These are phyloP conservation scores for Closterium sp. DNA, from an alignment of 139 green algal genomes.

Conservation along the genomic window DNA sequence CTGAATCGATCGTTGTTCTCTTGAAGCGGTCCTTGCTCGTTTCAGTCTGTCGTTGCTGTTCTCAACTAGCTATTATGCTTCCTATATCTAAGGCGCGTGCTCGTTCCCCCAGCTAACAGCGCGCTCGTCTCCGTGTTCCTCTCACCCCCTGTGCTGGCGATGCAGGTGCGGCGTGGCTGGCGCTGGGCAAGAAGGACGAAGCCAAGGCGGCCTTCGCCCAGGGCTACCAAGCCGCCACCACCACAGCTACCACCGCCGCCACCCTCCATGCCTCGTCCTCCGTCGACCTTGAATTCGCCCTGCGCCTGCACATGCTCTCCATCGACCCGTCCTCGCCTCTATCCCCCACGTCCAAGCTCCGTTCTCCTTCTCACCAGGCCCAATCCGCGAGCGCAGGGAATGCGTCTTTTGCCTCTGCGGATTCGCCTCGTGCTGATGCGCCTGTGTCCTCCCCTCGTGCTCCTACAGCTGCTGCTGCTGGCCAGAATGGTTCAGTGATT, in stretches of 20 bases:
- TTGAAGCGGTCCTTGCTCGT: too few species aligned
- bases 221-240: background rate
- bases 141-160: background rate
- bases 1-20: too few species aligned
- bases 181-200: conserved; percentile 1
- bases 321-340: background rate
- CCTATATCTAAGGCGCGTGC: too few species aligned
- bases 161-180: background rate
- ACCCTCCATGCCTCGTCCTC: background rate
- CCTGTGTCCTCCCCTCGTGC: background rate
- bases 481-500: background rate
- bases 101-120: too few species aligned
- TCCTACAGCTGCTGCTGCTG: background rate
- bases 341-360: background rate
- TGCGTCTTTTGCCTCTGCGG: background rate
- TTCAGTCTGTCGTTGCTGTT: too few species aligned
- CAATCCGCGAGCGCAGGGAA: background rate
- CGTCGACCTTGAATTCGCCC: background rate
- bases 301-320: conserved; percentile 2
- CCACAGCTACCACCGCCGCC: background rate
- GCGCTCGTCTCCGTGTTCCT: too few species aligned
- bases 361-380: background rate
- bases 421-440: background rate
- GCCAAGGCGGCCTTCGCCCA: background rate
- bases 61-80: too few species aligned